phyloP scores from a whole-genome alignment of 805 yeast species.

The Priceomyces castillae region DNA sequence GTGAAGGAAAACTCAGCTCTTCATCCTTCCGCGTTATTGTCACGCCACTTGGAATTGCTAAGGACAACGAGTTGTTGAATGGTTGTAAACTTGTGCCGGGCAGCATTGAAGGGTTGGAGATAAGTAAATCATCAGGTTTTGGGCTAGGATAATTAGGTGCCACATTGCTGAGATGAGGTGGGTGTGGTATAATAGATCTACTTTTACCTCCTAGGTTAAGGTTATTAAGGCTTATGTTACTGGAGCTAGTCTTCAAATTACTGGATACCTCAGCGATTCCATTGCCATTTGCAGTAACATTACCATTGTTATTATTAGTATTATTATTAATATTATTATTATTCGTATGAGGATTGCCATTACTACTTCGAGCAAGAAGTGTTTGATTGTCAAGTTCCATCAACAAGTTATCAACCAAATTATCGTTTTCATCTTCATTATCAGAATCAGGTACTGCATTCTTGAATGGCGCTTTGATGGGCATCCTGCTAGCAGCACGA shows the following conservation, averaged over 20 bases:
- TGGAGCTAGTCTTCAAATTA: not conserved
- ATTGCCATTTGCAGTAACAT: not conserved
- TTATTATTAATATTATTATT: not conserved
- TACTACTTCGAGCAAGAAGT: not conserved
- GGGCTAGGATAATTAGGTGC: not conserved
- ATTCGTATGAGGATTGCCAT: not conserved
- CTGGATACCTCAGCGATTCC: not conserved
- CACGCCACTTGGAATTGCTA: not conserved
- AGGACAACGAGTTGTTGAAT: not conserved
- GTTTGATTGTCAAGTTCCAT: slow-evolving; percentile 4
- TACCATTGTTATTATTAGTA: no score
- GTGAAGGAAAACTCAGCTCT: slow-evolving; percentile 9
- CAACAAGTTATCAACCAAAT: slow-evolving; percentile 5
- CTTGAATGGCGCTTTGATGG: not conserved
- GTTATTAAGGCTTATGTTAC: not conserved
- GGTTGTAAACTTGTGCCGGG: not conserved
- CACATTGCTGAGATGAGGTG: not conserved
- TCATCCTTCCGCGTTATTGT: slow-evolving; percentile 11
- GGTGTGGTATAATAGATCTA: not conserved
- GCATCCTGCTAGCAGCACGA: not conserved
- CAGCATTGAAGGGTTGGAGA: slow-evolving; percentile 2
- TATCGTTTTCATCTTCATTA: slow-evolving; percentile 4
- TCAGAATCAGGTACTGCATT: not conserved
- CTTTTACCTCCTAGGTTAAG: not conserved
- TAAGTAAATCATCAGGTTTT: slow-evolving; percentile 1